A percentile compares a stretch with the other conserved stretches of the same genome.
Conservation (phyloP, 1,284 basidiomycete species). For the Stygiomarasmius scandens region DNA sequence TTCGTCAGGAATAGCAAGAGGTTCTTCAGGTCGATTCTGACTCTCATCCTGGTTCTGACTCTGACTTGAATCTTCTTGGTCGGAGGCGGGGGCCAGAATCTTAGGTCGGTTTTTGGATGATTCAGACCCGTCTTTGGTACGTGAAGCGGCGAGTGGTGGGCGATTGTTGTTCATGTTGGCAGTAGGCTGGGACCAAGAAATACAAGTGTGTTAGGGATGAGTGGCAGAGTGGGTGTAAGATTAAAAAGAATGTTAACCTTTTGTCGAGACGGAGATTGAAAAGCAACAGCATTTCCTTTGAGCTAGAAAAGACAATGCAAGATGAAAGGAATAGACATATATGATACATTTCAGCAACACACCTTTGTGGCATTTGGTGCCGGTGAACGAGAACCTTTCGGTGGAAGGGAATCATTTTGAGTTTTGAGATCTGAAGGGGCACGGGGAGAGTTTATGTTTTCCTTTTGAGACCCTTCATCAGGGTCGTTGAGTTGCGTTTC, state of each 20-base stretch:
- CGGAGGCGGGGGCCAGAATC: too few species aligned
- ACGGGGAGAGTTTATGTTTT: constrained; percentile 39
- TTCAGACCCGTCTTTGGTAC: too few species aligned
- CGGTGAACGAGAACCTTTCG: constrained; percentile 20
- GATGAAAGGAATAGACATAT: neutral
- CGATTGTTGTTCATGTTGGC: too few species aligned
- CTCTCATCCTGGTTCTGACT: neutral
- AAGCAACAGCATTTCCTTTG: constrained; percentile 22
- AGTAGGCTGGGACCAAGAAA: neutral
- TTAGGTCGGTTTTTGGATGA: too few species aligned
- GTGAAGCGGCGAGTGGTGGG: too few species aligned
- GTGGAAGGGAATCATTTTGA: constrained; percentile 1
- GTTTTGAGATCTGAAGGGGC: neutral
- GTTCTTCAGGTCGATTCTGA: constrained; percentile 31
- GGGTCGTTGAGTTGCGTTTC: constrained; percentile 41
- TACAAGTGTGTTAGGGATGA: neutral
- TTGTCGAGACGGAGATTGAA: constrained; percentile 23
- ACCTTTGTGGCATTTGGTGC: constrained; percentile 10
- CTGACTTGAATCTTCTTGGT: neutral
- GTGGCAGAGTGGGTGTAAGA: neutral
- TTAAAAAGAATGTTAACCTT: neutral
- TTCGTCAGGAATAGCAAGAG: constrained; percentile 37
- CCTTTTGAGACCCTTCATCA: constrained; percentile 51
- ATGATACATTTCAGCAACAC: neutral
- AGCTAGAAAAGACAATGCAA: neutral